These are phyloP conservation scores for Syzygium malaccense DNA, from an alignment of 441 rosid species.

Conservation along the genomic window DNA sequence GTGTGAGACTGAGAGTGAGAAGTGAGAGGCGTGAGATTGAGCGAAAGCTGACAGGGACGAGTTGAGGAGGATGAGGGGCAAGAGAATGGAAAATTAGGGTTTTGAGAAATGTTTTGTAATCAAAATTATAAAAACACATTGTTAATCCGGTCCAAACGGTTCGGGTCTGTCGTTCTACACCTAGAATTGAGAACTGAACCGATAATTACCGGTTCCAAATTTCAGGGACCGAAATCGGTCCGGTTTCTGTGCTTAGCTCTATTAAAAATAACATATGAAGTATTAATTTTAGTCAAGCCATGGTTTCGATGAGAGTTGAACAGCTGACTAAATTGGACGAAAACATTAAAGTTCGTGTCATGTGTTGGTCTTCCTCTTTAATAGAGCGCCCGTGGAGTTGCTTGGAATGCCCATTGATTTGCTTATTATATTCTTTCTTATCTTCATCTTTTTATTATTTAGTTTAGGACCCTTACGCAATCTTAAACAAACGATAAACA, in stretches of 20 bases:
- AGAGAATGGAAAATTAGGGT: neutral
- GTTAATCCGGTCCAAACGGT: neutral
- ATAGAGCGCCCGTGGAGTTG: neutral
- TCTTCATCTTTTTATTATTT: no score
- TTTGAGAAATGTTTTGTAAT: neutral
- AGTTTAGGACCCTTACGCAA: neutral
- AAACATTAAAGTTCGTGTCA: neutral
- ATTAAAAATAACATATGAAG: neutral
- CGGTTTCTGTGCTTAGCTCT: no score
- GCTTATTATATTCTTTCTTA: neutral
- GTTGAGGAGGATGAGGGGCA: no score
- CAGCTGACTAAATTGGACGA: neutral
- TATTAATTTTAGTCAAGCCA: neutral
- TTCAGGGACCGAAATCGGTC: neutral
- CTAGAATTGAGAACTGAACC: accelerated
- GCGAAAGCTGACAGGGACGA: neutral
- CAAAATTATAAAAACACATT: neutral
- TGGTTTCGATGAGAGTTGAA: neutral
- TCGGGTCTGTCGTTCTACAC: accelerated
- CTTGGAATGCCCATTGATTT: neutral
- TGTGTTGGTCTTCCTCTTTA: neutral
- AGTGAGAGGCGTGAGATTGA: neutral
- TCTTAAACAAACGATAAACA: no score
- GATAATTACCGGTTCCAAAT: neutral
- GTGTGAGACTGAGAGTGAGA: neutral